These are phyloP conservation scores for Pisolithus tinctorius DNA, from an alignment of 768 basidiomycete species.

Conservation along the genomic window DNA sequence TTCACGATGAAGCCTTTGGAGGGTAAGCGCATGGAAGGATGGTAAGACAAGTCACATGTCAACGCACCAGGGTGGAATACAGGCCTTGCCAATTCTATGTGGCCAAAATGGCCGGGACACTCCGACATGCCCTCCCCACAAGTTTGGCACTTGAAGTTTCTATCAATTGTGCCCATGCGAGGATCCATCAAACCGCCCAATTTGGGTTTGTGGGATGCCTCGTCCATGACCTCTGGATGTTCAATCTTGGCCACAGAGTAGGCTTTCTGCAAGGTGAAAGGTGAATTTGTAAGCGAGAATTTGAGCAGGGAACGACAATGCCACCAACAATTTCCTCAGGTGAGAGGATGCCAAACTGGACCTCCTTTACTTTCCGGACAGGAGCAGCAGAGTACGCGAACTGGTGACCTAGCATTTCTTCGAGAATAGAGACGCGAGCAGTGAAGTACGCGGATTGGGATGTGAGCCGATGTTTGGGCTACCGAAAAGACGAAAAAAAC, in stretches of 20 bases:
- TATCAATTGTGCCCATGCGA: slow-evolving; percentile 94
- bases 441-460: slow-evolving; percentile 14
- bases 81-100: slow-evolving; percentile 95
- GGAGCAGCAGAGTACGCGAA: slow-evolving; percentile 93
- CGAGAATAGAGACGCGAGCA: slow-evolving; percentile 3
- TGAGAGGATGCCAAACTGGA: slow-evolving; percentile 97
- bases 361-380: slow-evolving; percentile 92
- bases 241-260: slow-evolving; percentile 98
- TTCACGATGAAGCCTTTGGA: slow-evolving; percentile 86
- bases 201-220: slow-evolving; percentile 84
- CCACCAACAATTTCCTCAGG: slow-evolving; percentile 90
- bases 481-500: slow-evolving; percentile 11
- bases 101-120: slow-evolving; percentile 98
- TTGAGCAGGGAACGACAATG: neutral
- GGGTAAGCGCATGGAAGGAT: neutral
- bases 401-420: slow-evolving; percentile 77
- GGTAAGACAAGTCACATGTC: neutral
- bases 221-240: slow-evolving; percentile 98
- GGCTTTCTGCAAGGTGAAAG: slow-evolving; percentile 69
- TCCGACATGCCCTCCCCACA: slow-evolving; percentile 99
- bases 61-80: slow-evolving; percentile 91
- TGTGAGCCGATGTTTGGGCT: neutral
- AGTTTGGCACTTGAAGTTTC: slow-evolving; percentile 98
- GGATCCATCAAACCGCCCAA: slow-evolving; percentile 95
- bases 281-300: slow-evolving; percentile 5